phyloP scores from a whole-genome alignment of 176 grass and related monocot species.

The Microstegium vimineum region DNA sequence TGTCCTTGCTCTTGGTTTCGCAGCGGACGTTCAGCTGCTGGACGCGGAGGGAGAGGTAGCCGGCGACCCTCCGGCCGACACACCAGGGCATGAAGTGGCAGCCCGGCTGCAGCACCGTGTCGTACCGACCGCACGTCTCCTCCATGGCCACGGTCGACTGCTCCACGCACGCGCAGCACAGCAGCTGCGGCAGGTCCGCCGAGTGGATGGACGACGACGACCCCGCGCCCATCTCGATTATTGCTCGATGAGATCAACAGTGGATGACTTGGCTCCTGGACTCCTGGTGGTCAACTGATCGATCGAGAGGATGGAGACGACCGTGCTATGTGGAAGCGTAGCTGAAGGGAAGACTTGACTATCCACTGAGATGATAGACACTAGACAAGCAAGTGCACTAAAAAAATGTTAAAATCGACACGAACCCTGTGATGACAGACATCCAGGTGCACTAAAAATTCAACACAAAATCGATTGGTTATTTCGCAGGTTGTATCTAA shows the following conservation, averaged over 20 bases:
- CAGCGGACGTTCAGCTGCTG: conserved; percentile 41
- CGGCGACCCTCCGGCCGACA: conserved; percentile 14
- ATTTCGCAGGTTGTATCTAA: no score
- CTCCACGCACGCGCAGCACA: conserved; percentile 32
- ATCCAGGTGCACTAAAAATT: no score
- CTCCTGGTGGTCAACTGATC: background rate
- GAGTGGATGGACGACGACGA: background rate
- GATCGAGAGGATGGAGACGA: background rate
- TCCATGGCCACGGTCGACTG: conserved; percentile 28
- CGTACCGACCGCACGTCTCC: conserved; percentile 32
- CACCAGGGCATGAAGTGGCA: conserved; percentile 50
- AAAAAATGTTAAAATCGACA: background rate
- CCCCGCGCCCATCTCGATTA: background rate
- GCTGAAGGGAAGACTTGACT: background rate
- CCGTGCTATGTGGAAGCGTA: background rate
- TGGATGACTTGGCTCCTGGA: background rate
- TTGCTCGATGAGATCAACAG: background rate
- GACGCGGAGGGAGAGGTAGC: conserved; percentile 31
- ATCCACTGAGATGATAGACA: background rate
- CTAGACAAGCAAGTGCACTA: background rate
- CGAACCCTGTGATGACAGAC: no score
- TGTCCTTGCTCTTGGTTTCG: conserved; percentile 51
- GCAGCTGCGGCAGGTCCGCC: background rate
- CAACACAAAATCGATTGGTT: no score
- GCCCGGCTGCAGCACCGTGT: conserved; percentile 20